These are phyloP conservation scores for Anthoceros angustus DNA, from an alignment of 225 moss, liverwort and hornwort species.

Conservation along the genomic window DNA sequence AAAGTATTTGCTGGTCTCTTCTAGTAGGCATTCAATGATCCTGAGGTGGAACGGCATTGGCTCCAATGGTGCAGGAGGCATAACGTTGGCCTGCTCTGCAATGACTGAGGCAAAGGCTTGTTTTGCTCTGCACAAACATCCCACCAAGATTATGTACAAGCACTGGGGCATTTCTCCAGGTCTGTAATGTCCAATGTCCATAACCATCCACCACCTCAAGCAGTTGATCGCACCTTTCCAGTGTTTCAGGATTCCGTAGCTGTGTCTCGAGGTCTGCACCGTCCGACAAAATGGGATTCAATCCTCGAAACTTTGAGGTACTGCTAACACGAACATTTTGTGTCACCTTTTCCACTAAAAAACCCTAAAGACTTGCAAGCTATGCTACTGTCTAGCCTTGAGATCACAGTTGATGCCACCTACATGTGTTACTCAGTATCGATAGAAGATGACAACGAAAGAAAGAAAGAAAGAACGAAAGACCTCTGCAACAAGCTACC, in stretches of 20 bases:
- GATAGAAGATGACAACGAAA: too few species aligned
- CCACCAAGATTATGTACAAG: conserved; percentile 6
- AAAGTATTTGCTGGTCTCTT: conserved; percentile 79
- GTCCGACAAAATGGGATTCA: not conserved
- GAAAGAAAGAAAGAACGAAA: too few species aligned
- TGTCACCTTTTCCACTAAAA: too few species aligned
- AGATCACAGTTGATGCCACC: too few species aligned
- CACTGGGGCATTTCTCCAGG: not conserved
- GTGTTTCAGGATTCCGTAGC: not conserved
- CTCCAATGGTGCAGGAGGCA: conserved; percentile 23
- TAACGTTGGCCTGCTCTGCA: conserved; percentile 43
- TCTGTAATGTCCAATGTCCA: not conserved
- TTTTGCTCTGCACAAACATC: conserved; percentile 29
- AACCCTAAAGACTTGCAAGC: too few species aligned
- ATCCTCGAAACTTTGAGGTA: not conserved
- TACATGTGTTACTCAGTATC: too few species aligned
- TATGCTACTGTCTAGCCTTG: too few species aligned
- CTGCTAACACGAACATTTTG: too few species aligned
- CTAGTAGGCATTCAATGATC: conserved; percentile 73
- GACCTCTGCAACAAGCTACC: too few species aligned
- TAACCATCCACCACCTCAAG: not conserved
- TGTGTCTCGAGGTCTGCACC: not conserved
- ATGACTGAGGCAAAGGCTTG: conserved; percentile 60
- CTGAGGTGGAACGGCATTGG: conserved; percentile 82
- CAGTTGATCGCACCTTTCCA: not conserved